A percentile compares a stretch with the other conserved stretches of the same genome.
These are phyloP conservation scores for Saturnispora dispora DNA, from an alignment of 805 yeast species.

Conservation along the genomic window DNA sequence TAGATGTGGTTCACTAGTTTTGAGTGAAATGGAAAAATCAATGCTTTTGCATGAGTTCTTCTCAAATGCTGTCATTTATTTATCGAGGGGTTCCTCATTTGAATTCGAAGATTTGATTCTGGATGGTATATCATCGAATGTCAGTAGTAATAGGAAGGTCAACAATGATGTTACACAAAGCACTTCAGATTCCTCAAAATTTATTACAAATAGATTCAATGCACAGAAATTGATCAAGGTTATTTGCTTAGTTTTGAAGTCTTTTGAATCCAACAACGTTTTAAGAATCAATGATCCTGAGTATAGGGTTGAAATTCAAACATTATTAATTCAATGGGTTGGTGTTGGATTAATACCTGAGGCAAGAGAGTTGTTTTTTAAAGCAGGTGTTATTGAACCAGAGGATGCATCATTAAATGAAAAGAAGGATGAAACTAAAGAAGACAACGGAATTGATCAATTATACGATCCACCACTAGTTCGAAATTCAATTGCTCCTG, in stretches of 20 bases:
- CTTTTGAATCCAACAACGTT: slow-evolving; percentile 37
- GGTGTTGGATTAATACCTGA: slow-evolving; percentile 44
- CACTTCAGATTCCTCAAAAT: slow-evolving; percentile 15
- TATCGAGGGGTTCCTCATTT: slow-evolving; percentile 28
- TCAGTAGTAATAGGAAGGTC: neutral
- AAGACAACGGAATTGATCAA: neutral
- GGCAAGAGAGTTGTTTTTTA: slow-evolving; percentile 46
- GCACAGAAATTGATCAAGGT: slow-evolving; percentile 38
- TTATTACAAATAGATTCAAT: slow-evolving; percentile 26
- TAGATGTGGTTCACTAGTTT: slow-evolving; percentile 43
- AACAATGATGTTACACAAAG: slow-evolving; percentile 10
- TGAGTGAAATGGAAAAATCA: slow-evolving; percentile 52
- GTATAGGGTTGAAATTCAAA: slow-evolving; percentile 50
- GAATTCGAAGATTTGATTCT: slow-evolving; percentile 15
- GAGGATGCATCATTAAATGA: neutral
- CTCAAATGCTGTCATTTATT: slow-evolving; percentile 40
- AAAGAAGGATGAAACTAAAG: neutral
- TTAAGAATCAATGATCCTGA: slow-evolving; percentile 39
- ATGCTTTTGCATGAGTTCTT: slow-evolving; percentile 67
- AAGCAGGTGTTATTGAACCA: slow-evolving; percentile 3
- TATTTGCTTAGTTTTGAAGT: slow-evolving; percentile 55
- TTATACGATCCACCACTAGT: neutral
- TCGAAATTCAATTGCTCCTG: neutral
- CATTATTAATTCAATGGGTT: slow-evolving; percentile 56
- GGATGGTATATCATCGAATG: neutral